Evolutionary conservation across 345 rosid genomes (phyloP).

Genomic region (Eucalyptus sideroxylon): DNA sequence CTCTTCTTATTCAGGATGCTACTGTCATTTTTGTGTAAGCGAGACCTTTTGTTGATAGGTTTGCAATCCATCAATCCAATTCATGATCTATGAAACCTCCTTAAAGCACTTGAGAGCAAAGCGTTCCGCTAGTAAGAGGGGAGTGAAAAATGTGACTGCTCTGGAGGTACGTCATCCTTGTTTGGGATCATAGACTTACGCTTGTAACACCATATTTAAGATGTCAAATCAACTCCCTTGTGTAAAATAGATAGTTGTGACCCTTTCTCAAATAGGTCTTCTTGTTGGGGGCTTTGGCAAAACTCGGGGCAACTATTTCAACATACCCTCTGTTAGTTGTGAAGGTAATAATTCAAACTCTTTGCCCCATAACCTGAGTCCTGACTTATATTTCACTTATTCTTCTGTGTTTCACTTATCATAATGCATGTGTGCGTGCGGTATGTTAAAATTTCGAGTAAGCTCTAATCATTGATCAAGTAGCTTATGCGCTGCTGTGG

Average conservation of each 20-base stretch:
- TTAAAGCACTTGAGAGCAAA: constrained; percentile 39
- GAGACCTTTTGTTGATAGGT: constrained; percentile 22
- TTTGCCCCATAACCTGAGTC: not conserved
- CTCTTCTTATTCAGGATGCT: not conserved
- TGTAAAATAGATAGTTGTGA: not conserved
- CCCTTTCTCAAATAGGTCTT: constrained; percentile 27
- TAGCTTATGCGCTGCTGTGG: not conserved
- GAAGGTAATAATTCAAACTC: constrained; percentile 27
- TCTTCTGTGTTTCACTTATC: not conserved
- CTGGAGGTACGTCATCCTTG: constrained; percentile 27
- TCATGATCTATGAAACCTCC: constrained; percentile 56
- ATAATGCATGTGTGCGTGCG: not conserved
- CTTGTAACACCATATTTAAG: not conserved
- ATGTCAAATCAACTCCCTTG: not conserved
- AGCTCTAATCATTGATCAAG: not conserved
- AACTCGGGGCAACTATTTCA: constrained; percentile 57
- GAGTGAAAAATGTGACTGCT: constrained; percentile 32
- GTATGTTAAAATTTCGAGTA: not conserved
- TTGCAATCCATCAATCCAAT: constrained; percentile 71
- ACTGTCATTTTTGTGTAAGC: not conserved
- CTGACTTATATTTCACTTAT: not conserved
- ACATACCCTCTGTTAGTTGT: constrained; percentile 64
- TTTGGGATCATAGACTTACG: not conserved
- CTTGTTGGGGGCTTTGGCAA: constrained; percentile 55
- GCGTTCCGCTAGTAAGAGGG: constrained; percentile 19